Evolutionary conservation across 352 stramenopile genomes (phyloP), one percentile per base, ranked within the genome.

Genomic region (Pythium aquatile): DNA sequence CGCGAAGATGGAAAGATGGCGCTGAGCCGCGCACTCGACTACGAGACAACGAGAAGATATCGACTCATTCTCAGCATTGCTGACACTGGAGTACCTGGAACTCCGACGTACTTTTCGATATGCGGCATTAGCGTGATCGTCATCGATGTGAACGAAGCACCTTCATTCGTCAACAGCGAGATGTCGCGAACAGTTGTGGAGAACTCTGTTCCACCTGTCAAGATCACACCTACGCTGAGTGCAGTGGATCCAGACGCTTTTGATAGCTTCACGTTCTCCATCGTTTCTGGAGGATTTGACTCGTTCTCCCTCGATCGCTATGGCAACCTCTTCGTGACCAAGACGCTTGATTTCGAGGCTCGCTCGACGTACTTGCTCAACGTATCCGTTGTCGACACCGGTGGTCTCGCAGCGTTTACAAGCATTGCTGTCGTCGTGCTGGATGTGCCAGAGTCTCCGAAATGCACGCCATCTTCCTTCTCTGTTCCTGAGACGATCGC

Each of bases 111-210:
- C 30, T 60, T 13, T 11, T 51, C 58, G 3, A 13, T 71, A 0
- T 89, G 80, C 33, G 54, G 69, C 55, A 79, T 89, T 10, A 67
- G 58, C 44, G 65, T 84, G 37, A 65, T 66, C 44, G 77, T 89
- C 13, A 32, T 74, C 3, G 78, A 89, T 37, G 63, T 84, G 11
- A 89, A 89, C 32, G 80, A 89, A 61, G 28, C 73, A 8, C 80
- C 78, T 1, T 30, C 49, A 3, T 64, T 87, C n/a, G 65, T 55
- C 1, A 73, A 70, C 60, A 58, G 61, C 6, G 39, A 56, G 20
- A 55, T 64, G 17, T 62, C 65, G 24, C 58, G 71, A 28, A 47
- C 26, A 14, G 70, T 81, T 13, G 75, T 75, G 24, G 80, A 89
- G 55, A 84, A 87, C 58, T 20, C 37, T 1, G 47, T 83, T 5